Conservation (phyloP, 2,329 filamentous ascomycete genomes). For the Alternaria atra region DNA sequence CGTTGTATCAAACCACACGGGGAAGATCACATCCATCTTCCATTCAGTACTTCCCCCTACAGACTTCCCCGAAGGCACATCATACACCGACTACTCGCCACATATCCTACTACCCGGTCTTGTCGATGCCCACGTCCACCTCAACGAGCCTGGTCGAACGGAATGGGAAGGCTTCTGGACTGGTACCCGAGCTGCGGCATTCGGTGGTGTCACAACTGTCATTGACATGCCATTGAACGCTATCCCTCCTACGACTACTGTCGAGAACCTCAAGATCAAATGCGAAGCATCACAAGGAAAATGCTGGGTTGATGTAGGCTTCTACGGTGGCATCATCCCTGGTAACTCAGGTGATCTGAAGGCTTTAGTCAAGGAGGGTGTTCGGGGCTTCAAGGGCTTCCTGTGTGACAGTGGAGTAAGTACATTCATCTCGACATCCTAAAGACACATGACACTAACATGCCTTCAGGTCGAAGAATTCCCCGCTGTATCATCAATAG, state of each 20-base stretch:
- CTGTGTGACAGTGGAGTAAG: slow-evolving; percentile 93
- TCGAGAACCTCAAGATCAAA: slow-evolving; percentile 84
- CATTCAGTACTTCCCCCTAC: slow-evolving; percentile 76
- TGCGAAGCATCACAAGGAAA: slow-evolving; percentile 82
- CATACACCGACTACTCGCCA: slow-evolving; percentile 85
- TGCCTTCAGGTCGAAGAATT: slow-evolving; percentile 84
- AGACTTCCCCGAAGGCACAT: slow-evolving; percentile 75
- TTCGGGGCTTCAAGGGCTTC: slow-evolving; percentile 97
- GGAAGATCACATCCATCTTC: slow-evolving; percentile 83
- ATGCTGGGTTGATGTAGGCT: slow-evolving; percentile 99
- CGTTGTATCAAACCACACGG: slow-evolving; percentile 76
- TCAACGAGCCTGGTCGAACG: slow-evolving; percentile 95
- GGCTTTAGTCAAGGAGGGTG: slow-evolving; percentile 82
- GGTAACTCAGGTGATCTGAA: slow-evolving; percentile 84
- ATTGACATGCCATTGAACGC: slow-evolving; percentile 98
- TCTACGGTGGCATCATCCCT: slow-evolving; percentile 94
- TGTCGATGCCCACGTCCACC: slow-evolving; percentile 95
- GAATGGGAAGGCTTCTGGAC: slow-evolving; percentile 99
- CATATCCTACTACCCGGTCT: slow-evolving; percentile 87
- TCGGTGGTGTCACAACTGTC: slow-evolving; percentile 95
- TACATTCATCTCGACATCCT: slow-evolving; percentile 24
- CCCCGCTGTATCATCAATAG: slow-evolving; percentile 81
- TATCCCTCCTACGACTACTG: slow-evolving; percentile 93
- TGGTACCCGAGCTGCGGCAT: slow-evolving; percentile 90
- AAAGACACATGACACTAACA: slow-evolving; percentile 28